A percentile compares a stretch with the other conserved stretches of the same genome.
phyloP scores from a whole-genome alignment of 2,329 filamentous ascomycete species.

The Clonostachys byssicola region DNA sequence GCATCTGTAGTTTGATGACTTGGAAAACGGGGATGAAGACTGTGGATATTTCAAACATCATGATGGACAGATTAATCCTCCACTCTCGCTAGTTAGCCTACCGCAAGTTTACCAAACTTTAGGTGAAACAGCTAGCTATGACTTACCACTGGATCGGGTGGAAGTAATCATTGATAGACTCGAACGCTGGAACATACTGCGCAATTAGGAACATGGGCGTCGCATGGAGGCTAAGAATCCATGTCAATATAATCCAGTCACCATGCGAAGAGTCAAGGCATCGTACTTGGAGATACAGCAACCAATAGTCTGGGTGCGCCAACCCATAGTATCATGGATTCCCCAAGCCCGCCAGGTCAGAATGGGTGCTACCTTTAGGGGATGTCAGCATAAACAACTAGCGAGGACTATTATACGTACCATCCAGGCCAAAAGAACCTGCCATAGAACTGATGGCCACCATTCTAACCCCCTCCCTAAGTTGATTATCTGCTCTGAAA shows the following conservation, averaged over 20 bases:
- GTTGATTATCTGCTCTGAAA: slow-evolving; percentile 39
- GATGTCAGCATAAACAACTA: not conserved
- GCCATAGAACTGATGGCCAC: slow-evolving; percentile 62
- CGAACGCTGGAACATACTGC: slow-evolving; percentile 46
- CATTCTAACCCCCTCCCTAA: slow-evolving; percentile 59
- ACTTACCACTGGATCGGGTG: slow-evolving; percentile 59
- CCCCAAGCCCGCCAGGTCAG: slow-evolving; percentile 55
- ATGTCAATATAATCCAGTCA: too few relatives aligned
- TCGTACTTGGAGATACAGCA: slow-evolving; percentile 32
- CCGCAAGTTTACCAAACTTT: not conserved
- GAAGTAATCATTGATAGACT: slow-evolving; percentile 46
- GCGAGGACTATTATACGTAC: slow-evolving; percentile 9
- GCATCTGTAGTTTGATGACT: slow-evolving; percentile 34
- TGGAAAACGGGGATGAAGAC: slow-evolving; percentile 59
- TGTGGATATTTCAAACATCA: slow-evolving; percentile 56
- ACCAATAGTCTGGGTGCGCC: slow-evolving; percentile 56
- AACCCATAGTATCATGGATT: slow-evolving; percentile 61
- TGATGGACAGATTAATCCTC: slow-evolving; percentile 46
- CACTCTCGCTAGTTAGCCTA: not conserved
- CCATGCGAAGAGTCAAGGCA: too few relatives aligned
- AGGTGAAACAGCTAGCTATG: not conserved
- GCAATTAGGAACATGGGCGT: slow-evolving; percentile 66
- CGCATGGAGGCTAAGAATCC: slow-evolving; percentile 47
- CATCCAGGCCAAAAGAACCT: slow-evolving; percentile 56
- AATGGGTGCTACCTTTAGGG: slow-evolving; percentile 38